phyloP scores from a whole-genome alignment of 2,329 filamentous ascomycete genomes.

The Colletotrichum chlorophyti region DNA sequence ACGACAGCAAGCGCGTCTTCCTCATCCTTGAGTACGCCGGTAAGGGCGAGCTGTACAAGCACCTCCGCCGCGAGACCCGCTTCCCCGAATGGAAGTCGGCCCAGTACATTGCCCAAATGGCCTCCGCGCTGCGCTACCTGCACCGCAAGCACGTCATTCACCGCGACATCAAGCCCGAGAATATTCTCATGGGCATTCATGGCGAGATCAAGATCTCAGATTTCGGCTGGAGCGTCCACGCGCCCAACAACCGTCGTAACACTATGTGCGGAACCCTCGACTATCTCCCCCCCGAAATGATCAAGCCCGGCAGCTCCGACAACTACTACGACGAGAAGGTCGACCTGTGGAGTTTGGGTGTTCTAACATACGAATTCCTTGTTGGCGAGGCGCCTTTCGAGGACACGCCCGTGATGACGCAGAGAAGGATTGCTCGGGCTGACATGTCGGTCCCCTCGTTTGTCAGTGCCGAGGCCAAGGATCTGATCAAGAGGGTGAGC shows the following conservation, averaged over 20 bases:
- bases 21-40: constrained; percentile 87
- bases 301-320: constrained; percentile 79
- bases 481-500: constrained; percentile 89
- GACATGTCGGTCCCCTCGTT: constrained; percentile 94
- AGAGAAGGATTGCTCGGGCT: constrained; percentile 83
- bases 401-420: constrained; percentile 93
- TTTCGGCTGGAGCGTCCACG: constrained; percentile 98
- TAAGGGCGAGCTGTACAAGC: constrained; percentile 88
- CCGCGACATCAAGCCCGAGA: constrained; percentile 96
- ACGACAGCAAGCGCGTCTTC: constrained; percentile 88
- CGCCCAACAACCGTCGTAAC: constrained; percentile 89
- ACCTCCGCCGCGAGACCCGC: constrained; percentile 76
- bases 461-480: constrained; percentile 87
- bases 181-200: constrained; percentile 94
- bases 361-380: constrained; percentile 94
- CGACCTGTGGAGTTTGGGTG: constrained; percentile 94
- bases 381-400: constrained; percentile 97
- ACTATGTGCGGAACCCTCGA: constrained; percentile 98
- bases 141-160: constrained; percentile 99
- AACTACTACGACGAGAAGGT: constrained; percentile 96
- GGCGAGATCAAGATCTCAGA: constrained; percentile 99
- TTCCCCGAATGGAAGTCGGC: constrained; percentile 89
- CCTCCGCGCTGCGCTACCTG: constrained; percentile 85
- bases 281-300: constrained; percentile 98
- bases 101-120: constrained; percentile 90